Evolutionary conservation across 2,329 filamentous ascomycete genomes (phyloP).

Genomic region (Leptographium lundbergii): DNA sequence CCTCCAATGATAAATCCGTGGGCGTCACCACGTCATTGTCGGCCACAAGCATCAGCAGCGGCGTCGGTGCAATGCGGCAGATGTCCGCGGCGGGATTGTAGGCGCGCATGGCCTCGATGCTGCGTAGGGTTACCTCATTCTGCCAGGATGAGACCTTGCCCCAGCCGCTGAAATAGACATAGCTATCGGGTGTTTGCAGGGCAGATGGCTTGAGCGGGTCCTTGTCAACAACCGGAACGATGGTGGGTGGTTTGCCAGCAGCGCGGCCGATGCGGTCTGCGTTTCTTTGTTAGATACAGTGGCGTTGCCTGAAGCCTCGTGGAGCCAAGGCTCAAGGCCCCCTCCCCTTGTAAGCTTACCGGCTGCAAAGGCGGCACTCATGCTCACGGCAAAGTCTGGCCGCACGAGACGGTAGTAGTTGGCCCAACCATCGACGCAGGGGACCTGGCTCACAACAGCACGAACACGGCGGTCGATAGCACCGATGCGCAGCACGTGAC

Average conservation of each 20-base stretch:
- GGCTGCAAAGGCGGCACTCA: background rate
- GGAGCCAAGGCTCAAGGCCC: too few species aligned
- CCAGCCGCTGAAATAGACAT: constrained; percentile 12
- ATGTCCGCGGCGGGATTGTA: constrained; percentile 19
- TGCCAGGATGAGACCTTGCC: constrained; percentile 20
- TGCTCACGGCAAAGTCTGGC: constrained; percentile 15
- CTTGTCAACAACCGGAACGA: background rate
- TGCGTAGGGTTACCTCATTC: constrained; percentile 16
- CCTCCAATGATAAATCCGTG: constrained; percentile 21
- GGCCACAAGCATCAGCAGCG: constrained; percentile 18
- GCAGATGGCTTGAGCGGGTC: background rate
- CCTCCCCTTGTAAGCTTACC: background rate
- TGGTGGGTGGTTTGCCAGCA: background rate
- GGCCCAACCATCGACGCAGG: constrained; percentile 20
- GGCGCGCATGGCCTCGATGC: constrained; percentile 13
- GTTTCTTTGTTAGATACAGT: background rate
- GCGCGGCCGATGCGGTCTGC: background rate
- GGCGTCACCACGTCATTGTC: constrained; percentile 17
- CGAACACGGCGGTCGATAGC: constrained; percentile 26
- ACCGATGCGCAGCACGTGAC: constrained; percentile 24
- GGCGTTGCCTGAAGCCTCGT: background rate
- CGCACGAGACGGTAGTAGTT: constrained; percentile 22
- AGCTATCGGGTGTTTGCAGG: background rate
- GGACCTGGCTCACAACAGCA: constrained; percentile 24
- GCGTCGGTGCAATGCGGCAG: constrained; percentile 24